Conservation (phyloP, 1,139 yeast genomes). For the Kodamaea arcana region DNA sequence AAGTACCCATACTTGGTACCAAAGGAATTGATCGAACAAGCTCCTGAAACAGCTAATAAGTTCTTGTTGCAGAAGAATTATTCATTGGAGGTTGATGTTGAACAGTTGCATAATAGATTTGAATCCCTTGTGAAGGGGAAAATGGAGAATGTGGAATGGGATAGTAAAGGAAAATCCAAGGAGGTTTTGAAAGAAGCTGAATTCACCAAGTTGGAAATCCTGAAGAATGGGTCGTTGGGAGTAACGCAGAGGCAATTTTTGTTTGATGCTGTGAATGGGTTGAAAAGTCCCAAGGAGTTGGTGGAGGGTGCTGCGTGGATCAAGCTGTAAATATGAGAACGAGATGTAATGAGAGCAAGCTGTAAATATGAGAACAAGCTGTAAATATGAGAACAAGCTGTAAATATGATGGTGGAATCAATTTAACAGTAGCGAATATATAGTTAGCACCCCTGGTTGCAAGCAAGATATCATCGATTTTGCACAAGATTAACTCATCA, state of each 20-base stretch:
- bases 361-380: no score
- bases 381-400: no score
- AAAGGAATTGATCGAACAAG: conserved; percentile 26
- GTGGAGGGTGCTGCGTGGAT: conserved; percentile 35
- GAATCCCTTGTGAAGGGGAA: conserved; percentile 36
- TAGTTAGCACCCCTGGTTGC: no score
- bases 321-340: conserved; percentile 8
- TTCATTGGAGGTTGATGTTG: conserved; percentile 24
- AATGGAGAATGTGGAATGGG: conserved; percentile 13
- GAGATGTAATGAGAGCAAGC: no score
- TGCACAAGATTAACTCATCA: no score
- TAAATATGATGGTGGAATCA: no score
- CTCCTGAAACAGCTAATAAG: conserved; percentile 26
- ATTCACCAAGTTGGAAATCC: conserved; percentile 20
- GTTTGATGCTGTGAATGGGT: conserved; percentile 28
- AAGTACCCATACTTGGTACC: conserved; percentile 44
- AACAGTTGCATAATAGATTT: conserved; percentile 23
- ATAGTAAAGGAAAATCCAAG: conserved; percentile 6
- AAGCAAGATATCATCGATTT: no score
- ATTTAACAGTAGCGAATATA: no score
- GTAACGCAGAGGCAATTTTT: conserved; percentile 25
- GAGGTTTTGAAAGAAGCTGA: conserved; percentile 11
- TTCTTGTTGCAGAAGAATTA: conserved; percentile 35
- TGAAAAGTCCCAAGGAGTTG: conserved; percentile 21
- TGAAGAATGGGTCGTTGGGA: conserved; percentile 31